These are phyloP conservation scores for Tilletiopsis washingtonensis DNA, from an alignment of 1,284 basidiomycete genomes.

Conservation along the genomic window DNA sequence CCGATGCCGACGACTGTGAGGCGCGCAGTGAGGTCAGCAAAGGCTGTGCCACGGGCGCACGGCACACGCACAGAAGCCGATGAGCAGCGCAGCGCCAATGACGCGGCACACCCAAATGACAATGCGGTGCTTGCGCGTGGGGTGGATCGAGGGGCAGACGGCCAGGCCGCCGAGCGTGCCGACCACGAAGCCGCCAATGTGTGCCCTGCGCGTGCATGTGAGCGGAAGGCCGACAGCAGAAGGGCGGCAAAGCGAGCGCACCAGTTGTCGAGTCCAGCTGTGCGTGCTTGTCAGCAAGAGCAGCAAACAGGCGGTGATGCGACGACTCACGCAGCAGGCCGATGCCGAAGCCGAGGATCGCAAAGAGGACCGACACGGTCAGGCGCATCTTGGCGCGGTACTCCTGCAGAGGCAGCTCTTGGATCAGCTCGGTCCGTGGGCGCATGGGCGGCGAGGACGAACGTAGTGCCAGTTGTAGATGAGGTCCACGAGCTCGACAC, in stretches of 20 bases:
- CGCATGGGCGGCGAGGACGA: slow-evolving; percentile 47
- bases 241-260: too few relatives aligned
- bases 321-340: slow-evolving; percentile 49
- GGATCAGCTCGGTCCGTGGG: background rate
- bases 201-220: too few relatives aligned
- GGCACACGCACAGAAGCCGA: slow-evolving; percentile 57
- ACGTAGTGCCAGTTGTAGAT: slow-evolving; percentile 87
- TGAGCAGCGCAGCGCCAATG: slow-evolving; percentile 63
- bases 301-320: too few relatives aligned
- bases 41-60: background rate
- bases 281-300: too few relatives aligned
- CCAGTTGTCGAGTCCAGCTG: slow-evolving; percentile 50
- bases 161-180: slow-evolving; percentile 62
- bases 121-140: slow-evolving; percentile 65
- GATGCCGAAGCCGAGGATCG: slow-evolving; percentile 73
- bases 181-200: slow-evolving; percentile 49
- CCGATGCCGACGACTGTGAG: slow-evolving; percentile 64
- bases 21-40: too few relatives aligned
- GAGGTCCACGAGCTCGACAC: slow-evolving; percentile 71
- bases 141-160: slow-evolving; percentile 75
- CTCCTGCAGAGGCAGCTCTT: slow-evolving; percentile 9
- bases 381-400: slow-evolving; percentile 52
- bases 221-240: too few relatives aligned
- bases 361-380: slow-evolving; percentile 71
- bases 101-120: slow-evolving; percentile 68